Evolutionary conservation across 2,329 filamentous ascomycete genomes (phyloP).

Genomic region (Clonostachys byssicola): DNA sequence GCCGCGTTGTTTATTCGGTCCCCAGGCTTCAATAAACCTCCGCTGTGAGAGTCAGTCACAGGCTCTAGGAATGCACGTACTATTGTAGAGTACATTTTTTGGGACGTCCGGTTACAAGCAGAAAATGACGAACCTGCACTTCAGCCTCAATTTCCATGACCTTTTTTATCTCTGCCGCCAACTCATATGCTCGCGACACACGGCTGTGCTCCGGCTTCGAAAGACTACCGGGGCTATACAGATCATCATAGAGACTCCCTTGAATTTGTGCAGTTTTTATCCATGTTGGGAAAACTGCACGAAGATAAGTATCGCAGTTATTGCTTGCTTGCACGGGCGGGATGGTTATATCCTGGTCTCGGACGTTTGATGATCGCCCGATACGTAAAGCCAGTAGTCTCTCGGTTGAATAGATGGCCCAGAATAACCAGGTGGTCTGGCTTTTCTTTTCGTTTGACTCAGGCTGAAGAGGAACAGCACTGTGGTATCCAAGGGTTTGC

Average conservation of each 20-base stretch:
- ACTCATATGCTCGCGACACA: neutral
- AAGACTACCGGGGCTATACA: neutral
- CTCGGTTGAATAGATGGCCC: constrained; percentile 14
- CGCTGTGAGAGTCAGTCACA: too few species aligned
- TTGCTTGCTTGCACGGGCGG: neutral
- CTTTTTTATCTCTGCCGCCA: too few species aligned
- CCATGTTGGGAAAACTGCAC: too few species aligned
- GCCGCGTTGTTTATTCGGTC: too few species aligned
- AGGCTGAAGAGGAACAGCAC: neutral
- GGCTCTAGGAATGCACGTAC: too few species aligned
- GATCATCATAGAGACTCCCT: neutral
- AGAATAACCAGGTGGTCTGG: constrained; percentile 9
- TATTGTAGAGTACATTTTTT: too few species aligned
- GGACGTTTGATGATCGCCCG: constrained; percentile 13
- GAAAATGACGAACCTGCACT: too few species aligned
- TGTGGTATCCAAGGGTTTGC: constrained; percentile 1
- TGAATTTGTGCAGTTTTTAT: too few species aligned
- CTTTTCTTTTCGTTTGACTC: neutral
- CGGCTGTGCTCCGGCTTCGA: neutral
- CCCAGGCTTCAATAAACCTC: too few species aligned
- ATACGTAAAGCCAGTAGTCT: constrained; percentile 14
- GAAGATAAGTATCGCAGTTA: neutral
- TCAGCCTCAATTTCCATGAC: too few species aligned
- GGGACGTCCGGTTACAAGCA: too few species aligned
- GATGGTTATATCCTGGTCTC: constrained; percentile 15